These are phyloP conservation scores for Kwoniella europaea DNA, from an alignment of 768 basidiomycete genomes.

Conservation along the genomic window DNA sequence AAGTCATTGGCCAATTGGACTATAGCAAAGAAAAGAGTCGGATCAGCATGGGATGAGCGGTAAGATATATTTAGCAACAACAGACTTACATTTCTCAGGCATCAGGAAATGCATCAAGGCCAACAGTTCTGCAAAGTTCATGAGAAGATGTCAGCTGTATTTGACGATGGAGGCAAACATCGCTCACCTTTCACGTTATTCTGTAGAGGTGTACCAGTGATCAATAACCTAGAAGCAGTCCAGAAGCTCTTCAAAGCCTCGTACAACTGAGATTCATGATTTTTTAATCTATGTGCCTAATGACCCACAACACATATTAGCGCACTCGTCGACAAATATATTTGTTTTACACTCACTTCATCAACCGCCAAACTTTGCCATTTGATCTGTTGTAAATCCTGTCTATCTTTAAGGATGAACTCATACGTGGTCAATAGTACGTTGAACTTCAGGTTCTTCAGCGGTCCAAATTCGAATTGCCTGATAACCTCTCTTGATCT, in stretches of 20 bases:
- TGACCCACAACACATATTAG: neutral
- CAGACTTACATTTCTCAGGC: constrained; percentile 89
- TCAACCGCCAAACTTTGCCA: constrained; percentile 98
- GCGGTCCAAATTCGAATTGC: constrained; percentile 84
- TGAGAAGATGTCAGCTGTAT: constrained; percentile 1
- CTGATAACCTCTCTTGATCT: constrained; percentile 88
- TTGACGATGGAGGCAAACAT: neutral
- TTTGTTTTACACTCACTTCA: constrained; percentile 65
- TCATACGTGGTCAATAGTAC: constrained; percentile 97
- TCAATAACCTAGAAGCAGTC: constrained; percentile 88
- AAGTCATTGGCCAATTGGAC: constrained; percentile 94
- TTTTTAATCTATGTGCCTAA: constrained; percentile 97
- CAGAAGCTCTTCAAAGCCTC: constrained; percentile 88
- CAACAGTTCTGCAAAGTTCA: constrained; percentile 71
- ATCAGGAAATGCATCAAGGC: constrained; percentile 99
- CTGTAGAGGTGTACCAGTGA: constrained; percentile 96
- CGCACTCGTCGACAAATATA: too few relatives aligned
- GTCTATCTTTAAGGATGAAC: constrained; percentile 84
- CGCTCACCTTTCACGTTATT: constrained; percentile 94
- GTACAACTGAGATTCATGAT: constrained; percentile 95
- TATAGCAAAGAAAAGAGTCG: constrained; percentile 50
- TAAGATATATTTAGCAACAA: too few relatives aligned
- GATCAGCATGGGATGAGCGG: too few relatives aligned
- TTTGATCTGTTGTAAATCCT: constrained; percentile 87
- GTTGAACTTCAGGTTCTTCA: constrained; percentile 92